Conservation (phyloP, 192 early-diverging fungal species). For the Lobosporangium transversale region DNA sequence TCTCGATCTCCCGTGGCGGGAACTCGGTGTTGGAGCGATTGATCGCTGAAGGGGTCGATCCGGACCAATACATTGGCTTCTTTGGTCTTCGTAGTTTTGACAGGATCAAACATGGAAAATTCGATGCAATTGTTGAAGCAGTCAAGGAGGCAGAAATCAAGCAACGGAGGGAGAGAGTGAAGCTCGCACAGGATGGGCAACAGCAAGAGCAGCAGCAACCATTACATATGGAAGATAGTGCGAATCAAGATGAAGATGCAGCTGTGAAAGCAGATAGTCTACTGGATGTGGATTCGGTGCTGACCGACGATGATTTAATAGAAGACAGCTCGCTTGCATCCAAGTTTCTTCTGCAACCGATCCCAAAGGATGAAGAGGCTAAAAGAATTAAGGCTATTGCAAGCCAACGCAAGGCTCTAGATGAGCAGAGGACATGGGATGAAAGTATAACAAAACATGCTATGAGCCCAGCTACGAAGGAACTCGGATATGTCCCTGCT, state of each 20-base stretch:
- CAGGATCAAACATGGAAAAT: constrained; percentile 65
- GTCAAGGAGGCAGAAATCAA: constrained; percentile 29
- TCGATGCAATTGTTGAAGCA: constrained; percentile 49
- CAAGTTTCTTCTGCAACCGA: constrained; percentile 24
- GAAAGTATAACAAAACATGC: constrained; percentile 42
- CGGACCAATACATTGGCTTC: constrained; percentile 79
- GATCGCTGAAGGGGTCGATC: constrained; percentile 62
- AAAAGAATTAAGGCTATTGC: constrained; percentile 24
- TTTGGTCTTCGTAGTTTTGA: constrained; percentile 83
- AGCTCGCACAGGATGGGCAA: too few species aligned
- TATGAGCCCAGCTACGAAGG: constrained; percentile 27
- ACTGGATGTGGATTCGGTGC: not conserved
- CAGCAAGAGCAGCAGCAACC: not conserved
- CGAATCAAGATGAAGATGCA: not conserved
- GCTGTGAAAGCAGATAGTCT: not conserved
- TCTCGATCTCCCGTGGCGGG: constrained; percentile 81
- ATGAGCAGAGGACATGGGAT: constrained; percentile 33
- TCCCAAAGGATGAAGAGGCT: constrained; percentile 34
- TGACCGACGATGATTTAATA: not conserved
- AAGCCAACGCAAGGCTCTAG: constrained; percentile 12
- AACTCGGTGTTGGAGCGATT: constrained; percentile 74
- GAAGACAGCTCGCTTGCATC: constrained; percentile 13
- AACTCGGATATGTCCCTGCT: constrained; percentile 44
- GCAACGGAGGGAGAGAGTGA: not conserved
- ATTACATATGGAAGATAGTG: not conserved